Evolutionary conservation across 2,329 filamentous ascomycete genomes (phyloP).

Genomic region (Colletotrichum sp.): DNA sequence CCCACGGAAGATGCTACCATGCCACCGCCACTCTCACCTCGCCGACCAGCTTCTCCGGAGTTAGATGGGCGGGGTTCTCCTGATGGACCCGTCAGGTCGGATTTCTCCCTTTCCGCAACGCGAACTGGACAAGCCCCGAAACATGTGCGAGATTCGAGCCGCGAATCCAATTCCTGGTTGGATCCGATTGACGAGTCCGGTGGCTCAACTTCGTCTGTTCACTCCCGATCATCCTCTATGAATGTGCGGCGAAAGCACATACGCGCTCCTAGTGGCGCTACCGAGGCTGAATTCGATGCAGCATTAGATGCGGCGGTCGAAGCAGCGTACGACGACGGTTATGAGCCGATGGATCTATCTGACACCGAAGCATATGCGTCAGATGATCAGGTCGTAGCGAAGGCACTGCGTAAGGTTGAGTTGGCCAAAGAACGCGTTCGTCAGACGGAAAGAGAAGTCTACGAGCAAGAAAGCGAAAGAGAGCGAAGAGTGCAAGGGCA

Average conservation of each 20-base stretch:
- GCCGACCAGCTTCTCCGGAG: conserved; percentile 52
- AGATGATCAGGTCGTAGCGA: conserved; percentile 44
- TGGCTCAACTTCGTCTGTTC: conserved; percentile 79
- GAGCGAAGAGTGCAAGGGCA: conserved; percentile 25
- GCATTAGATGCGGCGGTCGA: conserved; percentile 95
- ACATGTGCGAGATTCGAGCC: conserved; percentile 67
- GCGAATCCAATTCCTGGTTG: conserved; percentile 89
- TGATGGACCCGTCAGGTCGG: conserved; percentile 35
- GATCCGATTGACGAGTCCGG: conserved; percentile 93
- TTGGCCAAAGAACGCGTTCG: conserved; percentile 77
- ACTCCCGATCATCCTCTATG: conserved; percentile 78
- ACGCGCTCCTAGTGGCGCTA: conserved; percentile 71
- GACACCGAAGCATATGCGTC: conserved; percentile 22
- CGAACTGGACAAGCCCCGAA: conserved; percentile 31
- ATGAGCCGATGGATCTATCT: conserved; percentile 69
- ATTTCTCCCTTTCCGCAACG: conserved; percentile 35
- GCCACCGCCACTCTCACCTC: conserved; percentile 74
- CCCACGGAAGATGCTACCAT: conserved; percentile 65
- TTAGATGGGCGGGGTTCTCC: conserved; percentile 23
- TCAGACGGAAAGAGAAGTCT: conserved; percentile 74
- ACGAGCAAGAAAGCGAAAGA: conserved; percentile 41
- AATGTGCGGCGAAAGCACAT: conserved; percentile 73
- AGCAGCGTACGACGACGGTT: conserved; percentile 91
- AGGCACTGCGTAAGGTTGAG: conserved; percentile 71
- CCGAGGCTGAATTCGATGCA: conserved; percentile 90